Percentiles rank a stretch among this genome's conserved stretches.
Conservation (phyloP, 257 asterid species). For the Solanum chiquidenum region DNA sequence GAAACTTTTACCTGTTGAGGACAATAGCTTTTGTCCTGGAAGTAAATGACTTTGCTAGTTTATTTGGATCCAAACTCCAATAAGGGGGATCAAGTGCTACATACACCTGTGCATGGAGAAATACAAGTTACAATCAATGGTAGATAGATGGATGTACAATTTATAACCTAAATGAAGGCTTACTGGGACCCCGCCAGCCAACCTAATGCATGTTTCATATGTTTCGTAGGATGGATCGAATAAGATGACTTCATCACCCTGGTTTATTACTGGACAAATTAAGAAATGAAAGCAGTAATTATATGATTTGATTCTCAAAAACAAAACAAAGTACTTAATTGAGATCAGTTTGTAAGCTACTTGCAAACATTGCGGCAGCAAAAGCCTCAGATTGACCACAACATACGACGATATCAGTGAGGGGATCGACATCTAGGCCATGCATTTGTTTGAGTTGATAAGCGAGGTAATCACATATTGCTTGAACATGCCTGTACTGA, state of each 20-base stretch:
- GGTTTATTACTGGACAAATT: constrained; percentile 48
- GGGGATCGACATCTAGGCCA: constrained; percentile 52
- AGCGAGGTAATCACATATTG: constrained; percentile 59
- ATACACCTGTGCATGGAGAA: constrained; percentile 42
- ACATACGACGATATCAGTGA: constrained; percentile 59
- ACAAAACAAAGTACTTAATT: neutral
- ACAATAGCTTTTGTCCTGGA: constrained; percentile 65
- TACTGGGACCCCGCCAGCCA: constrained; percentile 93
- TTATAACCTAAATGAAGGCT: constrained; percentile 6
- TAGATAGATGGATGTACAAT: neutral
- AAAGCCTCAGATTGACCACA: constrained; percentile 96
- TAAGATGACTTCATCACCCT: constrained; percentile 77
- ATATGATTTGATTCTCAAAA: neutral
- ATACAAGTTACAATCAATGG: neutral
- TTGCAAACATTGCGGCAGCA: constrained; percentile 73
- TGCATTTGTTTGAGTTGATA: constrained; percentile 48
- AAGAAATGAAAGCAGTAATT: neutral
- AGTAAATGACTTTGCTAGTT: constrained; percentile 47
- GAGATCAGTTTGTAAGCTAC: constrained; percentile 17
- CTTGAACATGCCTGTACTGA: constrained; percentile 93
- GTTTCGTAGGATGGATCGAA: constrained; percentile 85
- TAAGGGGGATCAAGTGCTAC: constrained; percentile 79
- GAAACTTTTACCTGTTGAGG: constrained; percentile 57
- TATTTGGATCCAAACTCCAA: constrained; percentile 55
- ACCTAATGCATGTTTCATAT: constrained; percentile 66